These are phyloP conservation scores for Trichophaea hybrida DNA, from an alignment of 2,329 filamentous ascomycete genomes.

Conservation along the genomic window DNA sequence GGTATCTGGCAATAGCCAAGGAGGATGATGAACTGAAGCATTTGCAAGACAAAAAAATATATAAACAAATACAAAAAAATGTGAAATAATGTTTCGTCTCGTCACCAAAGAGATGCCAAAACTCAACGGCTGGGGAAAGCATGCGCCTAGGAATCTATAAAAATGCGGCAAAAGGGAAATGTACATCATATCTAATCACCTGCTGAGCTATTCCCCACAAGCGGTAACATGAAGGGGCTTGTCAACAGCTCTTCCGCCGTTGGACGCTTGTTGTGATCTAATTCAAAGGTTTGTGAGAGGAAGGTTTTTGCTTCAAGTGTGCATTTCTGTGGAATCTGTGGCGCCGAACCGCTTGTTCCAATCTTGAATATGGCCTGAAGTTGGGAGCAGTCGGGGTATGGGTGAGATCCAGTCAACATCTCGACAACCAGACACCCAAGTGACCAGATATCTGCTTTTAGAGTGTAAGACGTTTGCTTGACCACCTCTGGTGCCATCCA, in stretches of 20 bases:
- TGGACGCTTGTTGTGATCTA: slow-evolving; percentile 83
- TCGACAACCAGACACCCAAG: slow-evolving; percentile 92
- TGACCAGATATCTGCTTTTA: slow-evolving; percentile 98
- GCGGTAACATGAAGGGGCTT: slow-evolving; percentile 66
- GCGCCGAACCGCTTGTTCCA: slow-evolving; percentile 70
- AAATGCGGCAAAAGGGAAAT: no score
- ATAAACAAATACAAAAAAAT: no score
- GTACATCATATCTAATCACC: not conserved
- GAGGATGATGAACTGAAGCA: no score
- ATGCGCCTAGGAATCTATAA: no score
- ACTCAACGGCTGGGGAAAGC: no score
- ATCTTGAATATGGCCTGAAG: slow-evolving; percentile 98
- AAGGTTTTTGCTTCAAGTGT: slow-evolving; percentile 75
- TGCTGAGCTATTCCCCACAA: slow-evolving; percentile 28
- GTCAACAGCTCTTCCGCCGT: slow-evolving; percentile 81
- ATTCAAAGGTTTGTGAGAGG: slow-evolving; percentile 79
- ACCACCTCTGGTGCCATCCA: slow-evolving; percentile 99
- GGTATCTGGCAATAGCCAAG: no score
- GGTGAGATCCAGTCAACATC: slow-evolving; percentile 96
- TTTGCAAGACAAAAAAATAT: no score
- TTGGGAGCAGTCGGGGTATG: slow-evolving; percentile 93
- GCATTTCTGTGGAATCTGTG: slow-evolving; percentile 74
- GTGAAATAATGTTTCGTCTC: no score
- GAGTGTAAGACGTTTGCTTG: slow-evolving; percentile 91
- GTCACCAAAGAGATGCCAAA: no score